Conservation (phyloP, 2,329 filamentous ascomycete species). For the Curvularia sp. region DNA sequence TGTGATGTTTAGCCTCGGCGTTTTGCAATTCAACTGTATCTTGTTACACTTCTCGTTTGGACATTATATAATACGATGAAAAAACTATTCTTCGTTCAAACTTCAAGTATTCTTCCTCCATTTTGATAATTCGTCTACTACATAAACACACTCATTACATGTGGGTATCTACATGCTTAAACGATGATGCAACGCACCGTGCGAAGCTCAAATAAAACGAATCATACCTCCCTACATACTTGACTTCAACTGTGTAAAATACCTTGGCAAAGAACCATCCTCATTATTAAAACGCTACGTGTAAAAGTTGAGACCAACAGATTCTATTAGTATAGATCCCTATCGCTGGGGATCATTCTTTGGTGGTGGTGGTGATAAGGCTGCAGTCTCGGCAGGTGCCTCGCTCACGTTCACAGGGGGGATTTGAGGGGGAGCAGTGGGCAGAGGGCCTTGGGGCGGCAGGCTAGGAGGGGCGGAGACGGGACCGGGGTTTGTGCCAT, state of each 20-base stretch:
- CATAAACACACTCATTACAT: neutral
- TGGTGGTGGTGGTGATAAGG: constrained; percentile 16
- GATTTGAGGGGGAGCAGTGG: constrained; percentile 13
- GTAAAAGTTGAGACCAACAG: neutral
- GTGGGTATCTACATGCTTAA: neutral
- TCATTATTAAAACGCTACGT: neutral
- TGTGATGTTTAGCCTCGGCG: neutral
- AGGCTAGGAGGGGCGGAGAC: constrained; percentile 7
- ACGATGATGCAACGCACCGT: neutral
- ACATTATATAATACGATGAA: neutral
- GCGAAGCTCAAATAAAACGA: neutral
- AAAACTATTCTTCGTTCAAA: too few species aligned
- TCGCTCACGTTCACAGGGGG: constrained; percentile 9
- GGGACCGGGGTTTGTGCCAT: neutral
- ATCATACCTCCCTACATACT: neutral
- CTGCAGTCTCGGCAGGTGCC: neutral
- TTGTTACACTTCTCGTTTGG: neutral
- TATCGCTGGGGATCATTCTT: constrained; percentile 28
- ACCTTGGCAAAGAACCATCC: neutral
- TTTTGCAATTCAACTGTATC: neutral
- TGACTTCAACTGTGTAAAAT: neutral
- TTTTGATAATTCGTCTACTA: neutral
- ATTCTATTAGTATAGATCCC: constrained; percentile 28
- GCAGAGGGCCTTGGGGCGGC: constrained; percentile 11
- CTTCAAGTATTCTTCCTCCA: neutral